phyloP scores from a whole-genome alignment of 179 eudicot genomes.

The Nepenthes alata region DNA sequence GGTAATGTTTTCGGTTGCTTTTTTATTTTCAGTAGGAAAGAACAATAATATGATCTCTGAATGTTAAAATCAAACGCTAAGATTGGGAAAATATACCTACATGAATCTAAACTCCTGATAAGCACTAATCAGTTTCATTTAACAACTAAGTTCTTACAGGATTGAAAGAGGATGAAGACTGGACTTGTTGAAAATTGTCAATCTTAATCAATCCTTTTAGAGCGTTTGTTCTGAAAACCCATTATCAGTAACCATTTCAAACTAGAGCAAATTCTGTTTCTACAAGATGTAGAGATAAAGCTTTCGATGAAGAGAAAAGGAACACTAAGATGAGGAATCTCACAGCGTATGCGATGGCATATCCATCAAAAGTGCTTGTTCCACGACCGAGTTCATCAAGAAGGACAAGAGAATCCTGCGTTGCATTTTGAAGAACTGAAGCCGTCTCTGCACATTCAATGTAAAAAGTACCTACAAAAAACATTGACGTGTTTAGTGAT shows the following conservation, averaged over 20 bases:
- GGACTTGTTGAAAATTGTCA: too few relatives aligned
- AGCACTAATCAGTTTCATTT: too few relatives aligned
- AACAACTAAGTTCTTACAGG: too few relatives aligned
- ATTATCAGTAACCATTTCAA: too few relatives aligned
- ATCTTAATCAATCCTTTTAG: too few relatives aligned
- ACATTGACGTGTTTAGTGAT: not conserved
- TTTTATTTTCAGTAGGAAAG: not conserved
- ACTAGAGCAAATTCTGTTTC: not conserved
- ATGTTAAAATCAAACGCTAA: not conserved
- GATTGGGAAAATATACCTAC: too few relatives aligned
- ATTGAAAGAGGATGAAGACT: too few relatives aligned
- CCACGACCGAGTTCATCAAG: slow-evolving; percentile 99
- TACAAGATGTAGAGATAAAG: too few relatives aligned
- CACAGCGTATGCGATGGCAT: slow-evolving; percentile 98
- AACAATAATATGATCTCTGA: not conserved
- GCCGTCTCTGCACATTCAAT: slow-evolving; percentile 99
- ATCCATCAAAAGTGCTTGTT: slow-evolving; percentile 98
- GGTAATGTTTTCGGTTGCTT: not conserved
- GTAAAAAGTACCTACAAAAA: slow-evolving; percentile 73
- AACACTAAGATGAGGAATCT: slow-evolving; percentile 16
- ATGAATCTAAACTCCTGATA: too few relatives aligned
- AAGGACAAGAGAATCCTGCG: slow-evolving; percentile 85
- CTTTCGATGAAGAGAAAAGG: not conserved
- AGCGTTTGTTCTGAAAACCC: too few relatives aligned
- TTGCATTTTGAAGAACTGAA: slow-evolving; percentile 84